Percentiles rank a stretch among this genome's conserved stretches.
Conservation (phyloP, 176 grass and related monocot genomes). For the Dendrocalamus sinicus region DNA sequence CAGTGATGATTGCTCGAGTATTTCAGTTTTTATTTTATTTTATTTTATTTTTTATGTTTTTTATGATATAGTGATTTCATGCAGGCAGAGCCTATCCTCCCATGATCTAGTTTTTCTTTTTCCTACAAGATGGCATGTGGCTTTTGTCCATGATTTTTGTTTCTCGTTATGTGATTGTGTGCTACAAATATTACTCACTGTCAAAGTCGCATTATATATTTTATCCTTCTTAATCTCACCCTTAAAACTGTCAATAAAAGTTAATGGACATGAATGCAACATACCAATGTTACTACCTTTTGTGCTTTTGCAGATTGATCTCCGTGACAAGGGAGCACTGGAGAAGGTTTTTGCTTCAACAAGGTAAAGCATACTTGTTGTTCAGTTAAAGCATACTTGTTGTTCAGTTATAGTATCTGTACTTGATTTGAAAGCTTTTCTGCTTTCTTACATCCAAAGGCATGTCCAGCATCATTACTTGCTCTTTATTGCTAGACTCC, state of each 20-base stretch:
- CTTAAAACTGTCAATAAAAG: not conserved
- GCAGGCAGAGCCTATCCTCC: not conserved
- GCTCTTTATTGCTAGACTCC: conserved; percentile 40
- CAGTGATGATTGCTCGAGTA: not conserved
- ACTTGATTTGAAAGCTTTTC: conserved; percentile 26
- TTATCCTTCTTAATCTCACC: not conserved
- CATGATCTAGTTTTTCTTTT: conserved; percentile 7
- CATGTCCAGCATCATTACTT: conserved; percentile 19
- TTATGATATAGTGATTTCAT: not conserved
- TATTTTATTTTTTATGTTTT: too few species aligned
- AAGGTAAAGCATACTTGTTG: conserved; percentile 46
- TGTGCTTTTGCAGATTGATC: conserved; percentile 69
- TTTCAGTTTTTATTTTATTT: conserved; percentile 5
- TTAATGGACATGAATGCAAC: not conserved
- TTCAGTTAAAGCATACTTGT: conserved; percentile 11
- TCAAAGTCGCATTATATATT: not conserved
- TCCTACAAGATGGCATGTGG: not conserved
- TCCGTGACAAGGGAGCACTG: conserved; percentile 72
- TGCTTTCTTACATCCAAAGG: conserved; percentile 25
- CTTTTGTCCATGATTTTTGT: not conserved
- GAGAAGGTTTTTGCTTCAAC: conserved; percentile 74
- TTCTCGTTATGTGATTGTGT: not conserved
- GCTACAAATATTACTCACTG: not conserved
- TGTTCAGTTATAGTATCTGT: not conserved
- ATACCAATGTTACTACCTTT: conserved; percentile 14